Percentiles rank a stretch among this genome's conserved stretches.
Conservation (phyloP, 192 early-diverging fungal species). For the Coemansia umbellata region DNA sequence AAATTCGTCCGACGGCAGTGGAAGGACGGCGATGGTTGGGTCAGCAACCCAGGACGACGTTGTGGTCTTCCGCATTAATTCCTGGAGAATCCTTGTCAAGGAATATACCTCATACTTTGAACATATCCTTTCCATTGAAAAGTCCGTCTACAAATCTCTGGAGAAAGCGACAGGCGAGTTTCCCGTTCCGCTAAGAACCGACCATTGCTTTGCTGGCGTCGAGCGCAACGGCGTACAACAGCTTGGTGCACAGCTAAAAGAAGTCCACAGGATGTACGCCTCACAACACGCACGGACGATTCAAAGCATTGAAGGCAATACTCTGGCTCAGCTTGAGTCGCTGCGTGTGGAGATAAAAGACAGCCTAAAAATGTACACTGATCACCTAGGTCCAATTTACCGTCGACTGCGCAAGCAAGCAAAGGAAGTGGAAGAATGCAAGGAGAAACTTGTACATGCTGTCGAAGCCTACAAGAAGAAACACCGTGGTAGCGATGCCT, state of each 20-base stretch:
- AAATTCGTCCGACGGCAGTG: conserved; percentile 29
- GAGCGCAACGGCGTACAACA: conserved; percentile 31
- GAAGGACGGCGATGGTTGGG: conserved; percentile 21
- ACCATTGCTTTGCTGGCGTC: conserved; percentile 31
- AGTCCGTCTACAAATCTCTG: conserved; percentile 18
- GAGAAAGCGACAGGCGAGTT: conserved; percentile 34
- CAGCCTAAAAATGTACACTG: conserved; percentile 29
- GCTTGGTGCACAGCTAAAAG: conserved; percentile 17
- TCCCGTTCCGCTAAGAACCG: conserved; percentile 22
- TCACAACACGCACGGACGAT: conserved; percentile 18
- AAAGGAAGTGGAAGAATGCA: conserved; percentile 32
- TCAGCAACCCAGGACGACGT: conserved; percentile 33
- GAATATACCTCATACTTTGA: conserved; percentile 25
- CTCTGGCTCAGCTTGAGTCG: conserved; percentile 17
- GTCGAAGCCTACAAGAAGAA: conserved; percentile 37
- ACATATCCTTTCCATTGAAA: conserved; percentile 17
- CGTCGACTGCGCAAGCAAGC: conserved; percentile 38
- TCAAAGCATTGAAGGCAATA: conserved; percentile 26
- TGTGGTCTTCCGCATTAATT: conserved; percentile 24
- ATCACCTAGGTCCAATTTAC: conserved; percentile 40
- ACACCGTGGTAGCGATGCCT: conserved; percentile 23
- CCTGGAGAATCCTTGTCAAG: conserved; percentile 33
- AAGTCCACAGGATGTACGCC: conserved; percentile 30
- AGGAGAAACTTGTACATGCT: conserved; percentile 33
- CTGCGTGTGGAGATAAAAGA: conserved; percentile 37